Conservation (phyloP, 169 alveolate genomes). For the Amoebophrya sp. region DNA sequence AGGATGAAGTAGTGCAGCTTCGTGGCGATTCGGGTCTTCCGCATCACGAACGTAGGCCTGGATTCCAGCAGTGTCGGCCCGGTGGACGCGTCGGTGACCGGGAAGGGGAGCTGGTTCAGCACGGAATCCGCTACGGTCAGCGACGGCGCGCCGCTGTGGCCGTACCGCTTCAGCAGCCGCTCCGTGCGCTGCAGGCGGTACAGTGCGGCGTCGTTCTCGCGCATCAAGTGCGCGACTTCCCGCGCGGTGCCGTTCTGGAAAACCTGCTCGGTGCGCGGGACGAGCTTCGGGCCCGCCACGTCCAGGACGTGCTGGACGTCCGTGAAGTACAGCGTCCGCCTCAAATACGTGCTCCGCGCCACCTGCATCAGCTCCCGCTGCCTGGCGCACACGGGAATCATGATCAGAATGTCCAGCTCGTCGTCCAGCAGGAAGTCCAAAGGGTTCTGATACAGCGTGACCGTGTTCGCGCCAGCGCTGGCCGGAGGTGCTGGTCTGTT, state of each 20-base stretch:
- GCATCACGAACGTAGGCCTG: not conserved
- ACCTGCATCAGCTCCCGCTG: not conserved
- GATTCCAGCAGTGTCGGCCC: not conserved
- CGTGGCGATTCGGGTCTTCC: not conserved
- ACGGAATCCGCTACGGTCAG: not conserved
- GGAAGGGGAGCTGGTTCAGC: not conserved
- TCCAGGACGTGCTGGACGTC: not conserved
- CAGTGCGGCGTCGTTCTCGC: not conserved
- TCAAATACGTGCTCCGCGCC: not conserved
- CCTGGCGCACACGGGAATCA: conserved; percentile 2
- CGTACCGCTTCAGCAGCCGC: not conserved
- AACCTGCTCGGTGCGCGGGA: not conserved
- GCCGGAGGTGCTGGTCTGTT: too few relatives aligned
- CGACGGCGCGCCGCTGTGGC: not conserved
- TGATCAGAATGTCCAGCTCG: not conserved
- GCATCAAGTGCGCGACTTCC: not conserved
- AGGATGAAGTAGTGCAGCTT: not conserved
- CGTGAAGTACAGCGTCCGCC: not conserved
- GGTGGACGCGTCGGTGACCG: conserved; percentile 5
- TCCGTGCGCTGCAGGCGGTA: not conserved
- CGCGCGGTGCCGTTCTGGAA: not conserved
- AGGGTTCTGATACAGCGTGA: not conserved
- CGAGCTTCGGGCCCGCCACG: not conserved
- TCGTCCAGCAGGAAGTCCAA: not conserved
- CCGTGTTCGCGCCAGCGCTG: too few relatives aligned